A percentile compares a stretch with the other conserved stretches of the same genome.
phyloP scores from a whole-genome alignment of 371 early-diverging fungal genomes.

The Rhizomucor miehei region DNA sequence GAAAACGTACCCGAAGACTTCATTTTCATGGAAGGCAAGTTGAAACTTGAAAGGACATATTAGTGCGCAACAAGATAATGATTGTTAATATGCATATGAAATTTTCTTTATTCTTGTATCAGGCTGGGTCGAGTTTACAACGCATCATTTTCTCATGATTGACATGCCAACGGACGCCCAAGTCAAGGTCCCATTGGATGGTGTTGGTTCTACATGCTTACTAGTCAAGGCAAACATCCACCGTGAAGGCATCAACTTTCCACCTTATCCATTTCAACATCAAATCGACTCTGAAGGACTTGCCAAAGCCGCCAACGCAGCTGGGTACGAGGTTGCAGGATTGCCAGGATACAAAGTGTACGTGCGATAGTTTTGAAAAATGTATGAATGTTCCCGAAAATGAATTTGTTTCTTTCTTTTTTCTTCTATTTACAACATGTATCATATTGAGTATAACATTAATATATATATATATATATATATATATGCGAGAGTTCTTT shows the following conservation, averaged over 20 bases:
- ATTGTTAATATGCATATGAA: too few species aligned
- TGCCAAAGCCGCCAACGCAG: conserved; percentile 62
- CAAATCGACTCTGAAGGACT: conserved; percentile 72
- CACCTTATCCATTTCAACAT: conserved; percentile 57
- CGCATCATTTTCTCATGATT: conserved; percentile 38
- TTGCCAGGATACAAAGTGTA: conserved; percentile 48
- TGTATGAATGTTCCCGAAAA: too few species aligned
- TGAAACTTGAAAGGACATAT: background rate
- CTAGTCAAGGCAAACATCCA: conserved; percentile 64
- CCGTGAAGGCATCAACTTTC: conserved; percentile 62
- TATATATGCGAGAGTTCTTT: too few species aligned
- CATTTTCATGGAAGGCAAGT: conserved; percentile 37
- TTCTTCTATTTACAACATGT: too few species aligned
- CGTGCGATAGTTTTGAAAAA: too few species aligned
- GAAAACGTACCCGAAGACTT: conserved; percentile 28
- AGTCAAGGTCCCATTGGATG: conserved; percentile 53
- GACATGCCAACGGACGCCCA: conserved; percentile 30
- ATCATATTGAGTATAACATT: too few species aligned
- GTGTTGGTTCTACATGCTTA: conserved; percentile 64
- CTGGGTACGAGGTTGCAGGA: conserved; percentile 58
- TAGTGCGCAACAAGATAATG: too few species aligned
- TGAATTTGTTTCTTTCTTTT: too few species aligned
- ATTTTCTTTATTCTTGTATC: too few species aligned
- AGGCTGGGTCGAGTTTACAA: conserved; percentile 24
- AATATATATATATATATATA: too few species aligned